phyloP scores from a whole-genome alignment of 306 rosid species.

The Castanea crenata region DNA sequence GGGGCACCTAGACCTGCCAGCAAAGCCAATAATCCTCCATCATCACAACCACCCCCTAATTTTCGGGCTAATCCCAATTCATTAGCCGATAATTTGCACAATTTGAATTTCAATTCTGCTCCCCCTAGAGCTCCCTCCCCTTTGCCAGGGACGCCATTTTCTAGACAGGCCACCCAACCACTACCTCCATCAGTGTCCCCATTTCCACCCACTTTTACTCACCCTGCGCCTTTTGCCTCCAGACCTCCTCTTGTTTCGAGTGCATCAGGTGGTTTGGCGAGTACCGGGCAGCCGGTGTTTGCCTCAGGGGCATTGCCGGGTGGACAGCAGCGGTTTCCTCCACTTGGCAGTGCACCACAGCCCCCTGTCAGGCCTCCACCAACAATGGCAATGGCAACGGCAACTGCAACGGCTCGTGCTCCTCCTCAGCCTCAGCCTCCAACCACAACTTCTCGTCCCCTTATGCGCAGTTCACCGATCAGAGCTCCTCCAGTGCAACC shows the following conservation, averaged over 20 bases:
- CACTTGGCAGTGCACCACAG: slow-evolving; percentile 38
- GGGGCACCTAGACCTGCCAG: slow-evolving; percentile 92
- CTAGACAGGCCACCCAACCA: slow-evolving; percentile 69
- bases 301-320: slow-evolving; percentile 43
- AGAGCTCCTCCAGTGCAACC: slow-evolving; percentile 55
- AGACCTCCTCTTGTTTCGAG: slow-evolving; percentile 42
- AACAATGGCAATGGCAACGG: slow-evolving; percentile 21
- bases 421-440: slow-evolving; percentile 29
- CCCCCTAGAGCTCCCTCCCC: slow-evolving; percentile 62
- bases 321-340: slow-evolving; percentile 62
- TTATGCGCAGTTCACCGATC: slow-evolving; percentile 21
- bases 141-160: slow-evolving; percentile 46
- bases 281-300: slow-evolving; percentile 71
- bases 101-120: slow-evolving; percentile 68
- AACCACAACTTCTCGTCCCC: neutral
- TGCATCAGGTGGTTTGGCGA: slow-evolving; percentile 52
- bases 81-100: slow-evolving; percentile 60
- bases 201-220: slow-evolving; percentile 28
- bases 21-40: slow-evolving; percentile 27
- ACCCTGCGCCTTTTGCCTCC: slow-evolving; percentile 21
- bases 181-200: slow-evolving; percentile 49
- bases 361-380: slow-evolving; percentile 57
- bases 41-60: slow-evolving; percentile 53
- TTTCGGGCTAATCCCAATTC: slow-evolving; percentile 35
- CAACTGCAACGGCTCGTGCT: slow-evolving; percentile 16